These are phyloP conservation scores for Ophiostoma sp. DNA, from an alignment of 2,329 filamentous ascomycete species.

Conservation along the genomic window DNA sequence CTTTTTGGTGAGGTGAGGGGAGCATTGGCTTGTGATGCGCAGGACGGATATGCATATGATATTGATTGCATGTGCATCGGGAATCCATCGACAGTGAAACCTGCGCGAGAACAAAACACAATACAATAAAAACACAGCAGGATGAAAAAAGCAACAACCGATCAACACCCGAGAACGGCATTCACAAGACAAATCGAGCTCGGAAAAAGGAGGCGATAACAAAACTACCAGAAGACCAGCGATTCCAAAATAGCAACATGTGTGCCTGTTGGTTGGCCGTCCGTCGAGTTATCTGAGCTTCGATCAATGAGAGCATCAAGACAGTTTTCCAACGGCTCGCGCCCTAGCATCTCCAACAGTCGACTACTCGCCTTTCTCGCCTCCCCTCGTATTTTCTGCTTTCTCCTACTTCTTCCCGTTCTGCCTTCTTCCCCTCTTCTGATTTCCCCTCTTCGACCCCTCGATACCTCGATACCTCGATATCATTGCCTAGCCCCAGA, in stretches of 20 bases:
- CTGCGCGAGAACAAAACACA: neutral
- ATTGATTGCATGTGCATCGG: conserved; percentile 3
- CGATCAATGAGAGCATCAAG: neutral
- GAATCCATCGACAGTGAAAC: neutral
- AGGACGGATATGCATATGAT: conserved; percentile 9
- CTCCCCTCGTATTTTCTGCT: neutral
- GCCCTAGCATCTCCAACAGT: neutral
- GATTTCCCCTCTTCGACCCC: neutral
- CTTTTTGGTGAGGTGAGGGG: neutral
- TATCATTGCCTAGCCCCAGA: neutral
- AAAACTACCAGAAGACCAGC: neutral
- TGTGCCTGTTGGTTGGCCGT: neutral
- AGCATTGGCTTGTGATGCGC: conserved; percentile 8
- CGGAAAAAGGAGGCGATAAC: neutral
- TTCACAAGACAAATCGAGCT: neutral
- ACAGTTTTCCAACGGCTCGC: neutral
- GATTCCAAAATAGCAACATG: conserved; percentile 10
- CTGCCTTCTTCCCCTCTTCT: neutral
- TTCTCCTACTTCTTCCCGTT: neutral
- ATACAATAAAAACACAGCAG: neutral
- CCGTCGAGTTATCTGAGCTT: neutral
- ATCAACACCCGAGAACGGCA: neutral
- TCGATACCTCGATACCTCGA: neutral
- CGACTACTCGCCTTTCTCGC: neutral
- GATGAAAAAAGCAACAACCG: neutral